A percentile compares a stretch with the other conserved stretches of the same genome.
These are phyloP conservation scores for Mycena sp. DNA, from an alignment of 1,284 basidiomycete genomes.

Conservation along the genomic window DNA sequence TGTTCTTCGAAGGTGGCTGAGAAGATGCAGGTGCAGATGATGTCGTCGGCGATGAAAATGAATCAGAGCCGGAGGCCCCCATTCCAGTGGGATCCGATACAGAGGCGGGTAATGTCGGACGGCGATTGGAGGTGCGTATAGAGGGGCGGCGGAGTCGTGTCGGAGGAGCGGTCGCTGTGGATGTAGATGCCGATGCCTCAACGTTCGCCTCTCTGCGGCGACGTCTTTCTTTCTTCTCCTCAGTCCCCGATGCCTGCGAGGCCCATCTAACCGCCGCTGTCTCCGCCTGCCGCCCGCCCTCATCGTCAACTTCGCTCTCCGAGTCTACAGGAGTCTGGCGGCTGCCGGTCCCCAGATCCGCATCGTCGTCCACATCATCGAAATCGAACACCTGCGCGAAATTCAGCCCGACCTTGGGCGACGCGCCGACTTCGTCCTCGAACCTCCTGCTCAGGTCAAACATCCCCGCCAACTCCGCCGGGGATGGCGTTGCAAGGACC, in stretches of 20 bases:
- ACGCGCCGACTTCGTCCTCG: constrained; percentile 49
- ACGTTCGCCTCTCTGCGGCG: too few relatives aligned
- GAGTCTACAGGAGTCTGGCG: constrained; percentile 26
- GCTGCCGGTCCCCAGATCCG: constrained; percentile 23
- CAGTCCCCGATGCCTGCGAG: constrained; percentile 38
- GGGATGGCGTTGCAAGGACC: constrained; percentile 71
- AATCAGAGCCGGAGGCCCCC: constrained; percentile 22
- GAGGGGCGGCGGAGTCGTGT: constrained; percentile 55
- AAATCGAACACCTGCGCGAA: constrained; percentile 81
- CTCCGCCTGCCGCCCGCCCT: constrained; percentile 33
- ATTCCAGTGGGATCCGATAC: constrained; percentile 35
- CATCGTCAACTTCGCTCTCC: constrained; percentile 48
- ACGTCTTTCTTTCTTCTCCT: constrained; percentile 21
- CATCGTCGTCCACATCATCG: constrained; percentile 51
- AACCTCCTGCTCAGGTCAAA: constrained; percentile 46
- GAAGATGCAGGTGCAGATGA: constrained; percentile 19
- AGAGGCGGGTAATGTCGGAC: constrained; percentile 31
- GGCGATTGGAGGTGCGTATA: constrained; percentile 44
- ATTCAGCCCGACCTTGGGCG: constrained; percentile 72
- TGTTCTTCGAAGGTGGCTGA: constrained; percentile 14
- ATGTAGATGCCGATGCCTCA: constrained; percentile 21
- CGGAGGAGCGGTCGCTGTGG: constrained; percentile 40
- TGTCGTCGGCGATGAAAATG: constrained; percentile 26
- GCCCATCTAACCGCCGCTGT: constrained; percentile 21
- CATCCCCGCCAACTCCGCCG: constrained; percentile 54